Percentiles rank a stretch among this genome's conserved stretches.
Conservation (phyloP, 352 stramenopile genomes). For the Thalassiosira tumida region DNA sequence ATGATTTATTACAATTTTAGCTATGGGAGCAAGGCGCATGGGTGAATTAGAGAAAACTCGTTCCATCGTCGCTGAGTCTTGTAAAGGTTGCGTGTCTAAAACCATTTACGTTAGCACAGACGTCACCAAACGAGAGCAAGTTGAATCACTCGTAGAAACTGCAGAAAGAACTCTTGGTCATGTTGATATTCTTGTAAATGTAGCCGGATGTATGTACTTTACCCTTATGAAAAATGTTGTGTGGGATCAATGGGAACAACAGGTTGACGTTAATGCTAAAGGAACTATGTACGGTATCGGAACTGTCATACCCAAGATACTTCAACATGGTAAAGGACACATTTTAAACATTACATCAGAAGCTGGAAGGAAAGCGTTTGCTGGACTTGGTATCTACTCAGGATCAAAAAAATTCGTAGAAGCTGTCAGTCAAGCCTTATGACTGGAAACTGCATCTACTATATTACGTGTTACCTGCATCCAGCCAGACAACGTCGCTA, state of each 20-base stretch:
- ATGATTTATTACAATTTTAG: no score
- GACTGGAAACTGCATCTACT: conserved; percentile 92
- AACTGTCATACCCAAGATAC: conserved; percentile 76
- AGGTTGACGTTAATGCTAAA: conserved; percentile 95
- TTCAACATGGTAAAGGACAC: conserved; percentile 78
- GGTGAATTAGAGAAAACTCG: conserved; percentile 66
- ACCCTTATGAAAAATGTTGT: conserved; percentile 93
- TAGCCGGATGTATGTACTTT: conserved; percentile 95
- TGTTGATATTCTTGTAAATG: conserved; percentile 94
- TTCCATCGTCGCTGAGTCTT: conserved; percentile 41
- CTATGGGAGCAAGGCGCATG: conserved; percentile 68
- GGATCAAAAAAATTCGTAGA: conserved; percentile 95
- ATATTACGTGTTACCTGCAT: conserved; percentile 93
- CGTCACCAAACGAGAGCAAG: conserved; percentile 75
- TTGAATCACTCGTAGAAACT: conserved; percentile 73
- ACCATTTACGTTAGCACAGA: conserved; percentile 75
- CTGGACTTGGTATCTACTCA: conserved; percentile 93
- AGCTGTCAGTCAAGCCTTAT: conserved; percentile 92
- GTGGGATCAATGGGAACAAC: conserved; percentile 94
- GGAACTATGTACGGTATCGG: conserved; percentile 93
- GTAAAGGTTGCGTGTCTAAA: conserved; percentile 52
- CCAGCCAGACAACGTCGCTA: conserved; percentile 94
- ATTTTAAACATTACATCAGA: conserved; percentile 87
- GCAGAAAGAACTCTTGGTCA: conserved; percentile 86
- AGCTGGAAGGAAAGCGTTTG: conserved; percentile 88